Evolutionary conservation across 768 basidiomycete species (phyloP).

Genomic region (Russula vinacea): DNA sequence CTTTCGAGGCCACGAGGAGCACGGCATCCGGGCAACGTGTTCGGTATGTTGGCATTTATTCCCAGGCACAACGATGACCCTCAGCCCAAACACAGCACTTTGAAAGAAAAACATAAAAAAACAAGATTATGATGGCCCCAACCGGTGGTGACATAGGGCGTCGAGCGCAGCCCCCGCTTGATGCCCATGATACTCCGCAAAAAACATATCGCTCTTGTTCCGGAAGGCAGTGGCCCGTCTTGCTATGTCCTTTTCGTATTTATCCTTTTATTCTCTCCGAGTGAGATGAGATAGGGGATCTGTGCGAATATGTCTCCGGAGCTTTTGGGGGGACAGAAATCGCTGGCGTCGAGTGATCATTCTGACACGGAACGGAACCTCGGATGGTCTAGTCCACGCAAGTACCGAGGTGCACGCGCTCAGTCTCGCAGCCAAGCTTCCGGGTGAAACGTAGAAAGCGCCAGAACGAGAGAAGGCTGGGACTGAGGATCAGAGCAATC

Average conservation of each 20-base stretch:
- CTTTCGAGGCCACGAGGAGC: slow-evolving; percentile 18
- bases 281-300: slow-evolving; percentile 16
- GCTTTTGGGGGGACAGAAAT: slow-evolving; percentile 1
- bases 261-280: background rate
- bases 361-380: slow-evolving; percentile 3
- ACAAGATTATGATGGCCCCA: background rate
- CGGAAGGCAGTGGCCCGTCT: slow-evolving; percentile 20
- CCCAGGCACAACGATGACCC: slow-evolving; percentile 17
- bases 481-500: background rate
- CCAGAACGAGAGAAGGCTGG: background rate
- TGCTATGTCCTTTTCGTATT: slow-evolving; percentile 14
- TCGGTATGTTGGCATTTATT: slow-evolving; percentile 6
- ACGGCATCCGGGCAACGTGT: slow-evolving; percentile 26
- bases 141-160: background rate
- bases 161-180: background rate
- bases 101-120: slow-evolving; percentile 8
- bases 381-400: background rate
- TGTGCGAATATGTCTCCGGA: background rate
- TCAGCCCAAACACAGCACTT: slow-evolving; percentile 16
- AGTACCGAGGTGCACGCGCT: slow-evolving; percentile 8
- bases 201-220: background rate
- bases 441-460: slow-evolving; percentile 20
- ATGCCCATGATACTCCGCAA: background rate
- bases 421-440: slow-evolving; percentile 23
- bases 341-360: slow-evolving; percentile 2